Evolutionary conservation across 2,329 filamentous ascomycete genomes (phyloP).

Genomic region (Nigrospora sphaerica): DNA sequence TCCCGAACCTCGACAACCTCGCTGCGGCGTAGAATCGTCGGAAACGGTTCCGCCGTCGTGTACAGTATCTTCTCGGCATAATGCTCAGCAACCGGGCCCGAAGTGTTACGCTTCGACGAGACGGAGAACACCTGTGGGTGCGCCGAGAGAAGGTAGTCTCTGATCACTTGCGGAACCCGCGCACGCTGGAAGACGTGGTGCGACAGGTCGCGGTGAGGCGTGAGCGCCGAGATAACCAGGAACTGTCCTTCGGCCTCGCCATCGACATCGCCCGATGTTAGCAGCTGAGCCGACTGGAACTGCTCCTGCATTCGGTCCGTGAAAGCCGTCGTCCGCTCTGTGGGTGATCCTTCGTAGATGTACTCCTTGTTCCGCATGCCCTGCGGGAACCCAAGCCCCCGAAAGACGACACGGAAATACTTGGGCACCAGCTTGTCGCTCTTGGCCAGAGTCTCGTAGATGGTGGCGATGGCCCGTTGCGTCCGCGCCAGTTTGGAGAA

Average conservation of each 20-base stretch:
- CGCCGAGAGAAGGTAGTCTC: constrained; percentile 79
- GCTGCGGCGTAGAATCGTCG: constrained; percentile 81
- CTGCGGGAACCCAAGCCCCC: constrained; percentile 78
- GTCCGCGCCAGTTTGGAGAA: constrained; percentile 86
- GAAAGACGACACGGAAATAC: constrained; percentile 88
- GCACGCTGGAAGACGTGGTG: constrained; percentile 84
- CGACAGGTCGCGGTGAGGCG: constrained; percentile 70
- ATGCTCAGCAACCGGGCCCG: constrained; percentile 63
- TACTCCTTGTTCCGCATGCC: constrained; percentile 84
- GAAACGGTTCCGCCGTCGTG: constrained; percentile 78
- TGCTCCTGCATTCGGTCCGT: constrained; percentile 89
- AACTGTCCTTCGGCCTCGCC: constrained; percentile 89
- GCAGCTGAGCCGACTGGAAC: constrained; percentile 77
- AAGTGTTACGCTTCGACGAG: constrained; percentile 63
- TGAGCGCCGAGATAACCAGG: constrained; percentile 73
- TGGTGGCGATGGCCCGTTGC: constrained; percentile 82
- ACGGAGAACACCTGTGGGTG: constrained; percentile 74
- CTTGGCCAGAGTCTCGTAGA: constrained; percentile 83
- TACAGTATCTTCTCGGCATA: constrained; percentile 80
- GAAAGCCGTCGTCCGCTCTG: constrained; percentile 73
- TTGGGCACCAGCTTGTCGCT: constrained; percentile 71
- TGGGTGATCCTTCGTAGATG: constrained; percentile 76
- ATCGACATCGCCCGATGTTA: constrained; percentile 58
- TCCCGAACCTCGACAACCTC: constrained; percentile 69
- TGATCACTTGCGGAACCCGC: constrained; percentile 72